These are phyloP conservation scores for Polyporus arcularius DNA, from an alignment of 768 basidiomycete genomes.

Conservation along the genomic window DNA sequence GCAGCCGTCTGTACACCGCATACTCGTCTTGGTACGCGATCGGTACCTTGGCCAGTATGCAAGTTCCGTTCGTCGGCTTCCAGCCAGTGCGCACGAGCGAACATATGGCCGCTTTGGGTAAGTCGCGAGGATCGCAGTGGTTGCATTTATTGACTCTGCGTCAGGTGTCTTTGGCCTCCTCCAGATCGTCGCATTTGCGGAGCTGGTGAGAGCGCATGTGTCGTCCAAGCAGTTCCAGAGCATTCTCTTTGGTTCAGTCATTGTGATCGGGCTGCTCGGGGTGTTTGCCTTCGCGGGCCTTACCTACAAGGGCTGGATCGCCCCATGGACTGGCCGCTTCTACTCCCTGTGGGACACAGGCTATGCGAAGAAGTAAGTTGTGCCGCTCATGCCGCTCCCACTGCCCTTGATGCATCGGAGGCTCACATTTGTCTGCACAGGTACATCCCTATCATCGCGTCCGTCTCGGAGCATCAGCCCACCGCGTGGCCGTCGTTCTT, in stretches of 20 bases:
- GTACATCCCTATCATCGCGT: constrained; percentile 97
- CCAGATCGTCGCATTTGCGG: constrained; percentile 92
- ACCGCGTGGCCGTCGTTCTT: constrained; percentile 99
- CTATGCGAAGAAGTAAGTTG: constrained; percentile 87
- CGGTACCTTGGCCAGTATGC: constrained; percentile 97
- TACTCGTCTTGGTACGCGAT: constrained; percentile 99
- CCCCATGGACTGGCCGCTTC: constrained; percentile 99
- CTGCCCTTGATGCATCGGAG: not conserved
- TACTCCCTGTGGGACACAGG: constrained; percentile 99
- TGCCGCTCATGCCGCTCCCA: constrained; percentile 20
- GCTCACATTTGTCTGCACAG: constrained; percentile 38
- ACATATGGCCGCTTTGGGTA: constrained; percentile 98
- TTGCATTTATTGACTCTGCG: not conserved
- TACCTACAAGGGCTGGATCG: constrained; percentile 93
- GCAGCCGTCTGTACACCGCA: constrained; percentile 86
- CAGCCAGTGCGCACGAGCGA: constrained; percentile 97
- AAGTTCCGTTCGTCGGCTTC: constrained; percentile 99
- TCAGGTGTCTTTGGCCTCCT: constrained; percentile 92
- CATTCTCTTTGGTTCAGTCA: constrained; percentile 69
- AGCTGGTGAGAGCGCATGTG: constrained; percentile 85
- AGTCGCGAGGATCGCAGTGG: constrained; percentile 20
- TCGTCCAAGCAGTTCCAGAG: constrained; percentile 91
- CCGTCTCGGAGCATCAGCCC: constrained; percentile 98
- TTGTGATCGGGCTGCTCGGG: constrained; percentile 72
- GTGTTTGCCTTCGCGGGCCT: constrained; percentile 72